phyloP scores from a whole-genome alignment of 352 stramenopile species.

The Phytophthora fragariaefolia region DNA sequence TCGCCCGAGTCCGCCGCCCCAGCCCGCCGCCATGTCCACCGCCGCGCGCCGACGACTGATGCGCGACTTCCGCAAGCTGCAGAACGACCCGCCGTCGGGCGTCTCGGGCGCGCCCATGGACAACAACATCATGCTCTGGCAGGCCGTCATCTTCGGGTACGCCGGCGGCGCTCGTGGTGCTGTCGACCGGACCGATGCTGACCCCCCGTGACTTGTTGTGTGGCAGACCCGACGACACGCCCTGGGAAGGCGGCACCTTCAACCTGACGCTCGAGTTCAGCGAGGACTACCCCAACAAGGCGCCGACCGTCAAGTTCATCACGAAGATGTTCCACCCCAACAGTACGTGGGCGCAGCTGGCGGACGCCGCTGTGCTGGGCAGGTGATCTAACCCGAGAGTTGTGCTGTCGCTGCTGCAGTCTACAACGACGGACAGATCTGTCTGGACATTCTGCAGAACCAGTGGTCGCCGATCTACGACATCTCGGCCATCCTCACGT shows the following conservation, averaged over 20 bases:
- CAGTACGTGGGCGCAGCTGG: too few relatives aligned
- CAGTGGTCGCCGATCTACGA: slow-evolving; percentile 99
- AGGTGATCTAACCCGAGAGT: too few relatives aligned
- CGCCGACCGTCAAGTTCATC: slow-evolving; percentile 97
- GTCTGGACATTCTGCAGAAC: slow-evolving; percentile 99
- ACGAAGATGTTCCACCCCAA: slow-evolving; percentile 99
- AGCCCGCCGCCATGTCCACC: slow-evolving; percentile 90
- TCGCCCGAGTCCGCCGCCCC: background rate
- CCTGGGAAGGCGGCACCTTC: slow-evolving; percentile 99
- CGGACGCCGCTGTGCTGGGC: too few relatives aligned
- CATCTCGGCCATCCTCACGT: slow-evolving; percentile 99
- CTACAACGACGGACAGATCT: slow-evolving; percentile 93
- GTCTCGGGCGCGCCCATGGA: slow-evolving; percentile 98
- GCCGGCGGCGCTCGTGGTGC: background rate
- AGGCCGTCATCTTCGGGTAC: slow-evolving; percentile 92
- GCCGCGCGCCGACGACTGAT: slow-evolving; percentile 95
- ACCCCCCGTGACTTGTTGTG: background rate
- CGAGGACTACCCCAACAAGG: slow-evolving; percentile 99
- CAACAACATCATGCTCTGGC: slow-evolving; percentile 99
- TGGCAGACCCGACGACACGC: slow-evolving; percentile 96
- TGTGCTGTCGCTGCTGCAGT: slow-evolving; percentile 51
- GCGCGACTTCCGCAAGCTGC: slow-evolving; percentile 97
- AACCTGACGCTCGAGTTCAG: slow-evolving; percentile 99
- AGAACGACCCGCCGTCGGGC: slow-evolving; percentile 98
- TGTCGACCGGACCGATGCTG: slow-evolving; percentile 28